Evolutionary conservation across 495 filamentous ascomycete species (phyloP), one percentile per base, ranked within the genome.

Genomic region (Monascus purpureus): DNA sequence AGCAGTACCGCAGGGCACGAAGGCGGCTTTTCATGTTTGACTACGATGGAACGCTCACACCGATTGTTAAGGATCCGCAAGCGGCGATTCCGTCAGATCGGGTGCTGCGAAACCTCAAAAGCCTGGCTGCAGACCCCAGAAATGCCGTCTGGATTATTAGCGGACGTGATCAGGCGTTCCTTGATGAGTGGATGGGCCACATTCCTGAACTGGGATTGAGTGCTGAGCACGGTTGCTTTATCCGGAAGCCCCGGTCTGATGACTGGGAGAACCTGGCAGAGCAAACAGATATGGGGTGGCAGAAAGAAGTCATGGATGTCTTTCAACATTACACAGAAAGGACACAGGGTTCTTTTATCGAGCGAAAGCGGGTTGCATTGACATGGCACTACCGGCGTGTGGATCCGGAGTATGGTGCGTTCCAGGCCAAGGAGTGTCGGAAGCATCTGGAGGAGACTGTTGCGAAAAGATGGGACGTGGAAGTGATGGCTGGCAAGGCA

Each of bases 141-240:
- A 97, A 95, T 43, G 68, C 73, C 3, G 84, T 97, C n/a, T 97
- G 90, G 90, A 92, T 97, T 43, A 93, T 97, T 44, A 88, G 81
- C 29, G 90, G 90, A 4, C 73, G 92, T 28, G 85, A 95, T 43
- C 82, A 90, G 36, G 73, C 77, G 8, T 96, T 96, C 55, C 56
- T 97, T 19, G 71, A 79, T 33, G 73, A 86, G 37, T 83, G 84
- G 63, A 75, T 94, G 43, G 87, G 85, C 15, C 77, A 87, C 55
- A 90, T 94, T 32, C 41, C 70, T 1, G 75, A 79, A 44, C 60
- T 97, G 3, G 90, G 90, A 6, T 71, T 97, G 43, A 87, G 80
- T 43, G 90, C 90, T 1, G 90, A 97, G 56, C 90, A 97, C 49
- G 90, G 92, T 16, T 87, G 83, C 44, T 96, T 95, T 52, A 82